Conservation (phyloP, 257 asterid species). For the Nyctanthes arbortristis region DNA sequence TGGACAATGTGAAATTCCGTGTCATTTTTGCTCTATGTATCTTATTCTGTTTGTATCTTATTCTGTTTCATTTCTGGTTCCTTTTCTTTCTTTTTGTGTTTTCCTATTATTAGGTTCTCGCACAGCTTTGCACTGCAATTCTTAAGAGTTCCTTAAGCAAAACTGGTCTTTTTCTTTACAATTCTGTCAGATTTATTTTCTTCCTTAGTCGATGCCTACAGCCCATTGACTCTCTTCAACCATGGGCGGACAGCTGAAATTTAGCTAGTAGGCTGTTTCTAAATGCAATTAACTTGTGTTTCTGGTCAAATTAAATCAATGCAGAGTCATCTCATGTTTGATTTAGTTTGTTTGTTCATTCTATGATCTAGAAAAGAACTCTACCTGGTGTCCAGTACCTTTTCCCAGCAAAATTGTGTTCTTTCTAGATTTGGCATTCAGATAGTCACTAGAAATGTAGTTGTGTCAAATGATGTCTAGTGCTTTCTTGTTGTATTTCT, state of each 20-base stretch:
- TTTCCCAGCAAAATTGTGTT: not conserved
- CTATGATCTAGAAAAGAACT: constrained; percentile 9
- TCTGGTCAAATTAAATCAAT: constrained; percentile 4
- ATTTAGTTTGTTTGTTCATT: not conserved
- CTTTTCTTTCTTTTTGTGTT: not conserved
- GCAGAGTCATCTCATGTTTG: constrained; percentile 7
- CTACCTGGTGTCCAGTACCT: not conserved
- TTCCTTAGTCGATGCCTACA: constrained; percentile 14
- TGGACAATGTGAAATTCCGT: constrained; percentile 32
- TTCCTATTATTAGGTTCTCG: not conserved
- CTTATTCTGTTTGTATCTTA: constrained; percentile 25
- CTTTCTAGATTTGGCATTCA: not conserved
- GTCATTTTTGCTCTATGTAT: constrained; percentile 29
- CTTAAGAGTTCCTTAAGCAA: not conserved
- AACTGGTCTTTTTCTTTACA: constrained; percentile 9
- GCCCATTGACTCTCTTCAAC: constrained; percentile 21
- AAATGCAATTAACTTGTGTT: constrained; percentile 10
- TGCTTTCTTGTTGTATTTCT: not conserved
- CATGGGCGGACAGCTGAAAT: not conserved
- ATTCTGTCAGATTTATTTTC: constrained; percentile 17
- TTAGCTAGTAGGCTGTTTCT: constrained; percentile 6
- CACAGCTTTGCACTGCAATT: constrained; percentile 16
- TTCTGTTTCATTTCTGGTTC: constrained; percentile 21
- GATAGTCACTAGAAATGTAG: not conserved
- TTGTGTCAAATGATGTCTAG: not conserved